Evolutionary conservation across 345 rosid species (phyloP).

Genomic region (Passiflora organensis): DNA sequence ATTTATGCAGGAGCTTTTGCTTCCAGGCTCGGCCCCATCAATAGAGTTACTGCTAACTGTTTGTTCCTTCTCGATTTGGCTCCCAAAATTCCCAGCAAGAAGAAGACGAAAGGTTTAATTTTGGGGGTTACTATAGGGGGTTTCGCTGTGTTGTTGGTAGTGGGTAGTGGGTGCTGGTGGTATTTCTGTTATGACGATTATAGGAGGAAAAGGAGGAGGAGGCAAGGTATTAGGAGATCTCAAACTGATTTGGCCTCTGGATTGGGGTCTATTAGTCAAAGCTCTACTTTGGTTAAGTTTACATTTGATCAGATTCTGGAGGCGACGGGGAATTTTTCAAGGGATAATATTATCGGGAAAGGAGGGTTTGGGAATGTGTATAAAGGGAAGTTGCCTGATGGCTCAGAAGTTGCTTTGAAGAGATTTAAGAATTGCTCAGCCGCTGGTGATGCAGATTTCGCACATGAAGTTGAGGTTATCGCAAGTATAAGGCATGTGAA

Average conservation of each 20-base stretch:
- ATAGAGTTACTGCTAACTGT: slow-evolving; percentile 55
- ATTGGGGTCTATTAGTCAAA: slow-evolving; percentile 54
- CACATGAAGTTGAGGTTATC: slow-evolving; percentile 84
- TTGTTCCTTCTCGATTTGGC: slow-evolving; percentile 46
- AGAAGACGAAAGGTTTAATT: slow-evolving; percentile 22
- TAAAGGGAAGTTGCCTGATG: slow-evolving; percentile 58
- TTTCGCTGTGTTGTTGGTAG: slow-evolving; percentile 28
- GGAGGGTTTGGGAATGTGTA: slow-evolving; percentile 95
- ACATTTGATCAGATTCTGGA: slow-evolving; percentile 68
- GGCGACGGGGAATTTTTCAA: slow-evolving; percentile 66
- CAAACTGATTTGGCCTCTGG: slow-evolving; percentile 38
- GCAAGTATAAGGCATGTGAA: slow-evolving; percentile 90
- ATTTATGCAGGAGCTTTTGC: slow-evolving; percentile 72
- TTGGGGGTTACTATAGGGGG: slow-evolving; percentile 25
- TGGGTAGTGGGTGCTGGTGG: slow-evolving; percentile 38
- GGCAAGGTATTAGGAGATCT: slow-evolving; percentile 13
- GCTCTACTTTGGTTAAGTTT: slow-evolving; percentile 61
- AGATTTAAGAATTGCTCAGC: slow-evolving; percentile 90
- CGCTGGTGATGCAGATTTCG: slow-evolving; percentile 59
- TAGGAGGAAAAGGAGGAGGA: slow-evolving; percentile 27
- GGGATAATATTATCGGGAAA: slow-evolving; percentile 64
- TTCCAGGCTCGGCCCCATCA: slow-evolving; percentile 60
- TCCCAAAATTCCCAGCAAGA: not conserved
- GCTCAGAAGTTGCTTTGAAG: slow-evolving; percentile 74
- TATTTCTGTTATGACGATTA: slow-evolving; percentile 24